Conservation (phyloP, 768 basidiomycete species). For the Pisolithus tinctorius region DNA sequence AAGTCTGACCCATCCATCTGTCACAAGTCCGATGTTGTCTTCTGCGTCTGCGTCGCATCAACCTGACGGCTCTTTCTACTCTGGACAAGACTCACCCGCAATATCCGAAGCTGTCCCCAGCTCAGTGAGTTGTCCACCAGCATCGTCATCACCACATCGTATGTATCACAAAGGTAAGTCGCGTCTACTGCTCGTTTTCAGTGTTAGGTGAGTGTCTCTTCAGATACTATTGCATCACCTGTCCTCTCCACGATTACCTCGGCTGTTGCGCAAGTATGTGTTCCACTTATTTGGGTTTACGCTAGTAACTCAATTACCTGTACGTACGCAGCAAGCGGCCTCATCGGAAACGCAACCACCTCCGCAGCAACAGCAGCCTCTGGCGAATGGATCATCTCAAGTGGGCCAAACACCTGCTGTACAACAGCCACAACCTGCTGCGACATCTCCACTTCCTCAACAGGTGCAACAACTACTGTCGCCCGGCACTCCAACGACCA, state of each 20-base stretch:
- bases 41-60: slow-evolving; percentile 61
- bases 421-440: slow-evolving; percentile 30
- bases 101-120: slow-evolving; percentile 57
- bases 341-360: slow-evolving; percentile 34
- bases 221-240: slow-evolving; percentile 43
- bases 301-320: slow-evolving; percentile 13
- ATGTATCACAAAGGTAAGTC: slow-evolving; percentile 43
- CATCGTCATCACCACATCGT: slow-evolving; percentile 57
- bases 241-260: slow-evolving; percentile 36
- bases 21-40: slow-evolving; percentile 77
- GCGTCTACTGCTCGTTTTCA: slow-evolving; percentile 10
- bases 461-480: slow-evolving; percentile 34
- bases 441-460: slow-evolving; percentile 44
- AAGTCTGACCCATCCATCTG: slow-evolving; percentile 78
- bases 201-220: slow-evolving; percentile 15
- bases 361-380: slow-evolving; percentile 30
- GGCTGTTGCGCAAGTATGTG: slow-evolving; percentile 33
- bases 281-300: slow-evolving; percentile 2
- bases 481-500: slow-evolving; percentile 10
- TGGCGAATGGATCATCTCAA: slow-evolving; percentile 28
- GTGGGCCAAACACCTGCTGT: slow-evolving; percentile 16
- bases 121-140: slow-evolving; percentile 39
- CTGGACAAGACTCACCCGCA: slow-evolving; percentile 65
- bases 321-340: slow-evolving; percentile 30
- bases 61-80: slow-evolving; percentile 62